Evolutionary conservation across 495 filamentous ascomycete species (phyloP).

Genomic region (Copromyces sp.): DNA sequence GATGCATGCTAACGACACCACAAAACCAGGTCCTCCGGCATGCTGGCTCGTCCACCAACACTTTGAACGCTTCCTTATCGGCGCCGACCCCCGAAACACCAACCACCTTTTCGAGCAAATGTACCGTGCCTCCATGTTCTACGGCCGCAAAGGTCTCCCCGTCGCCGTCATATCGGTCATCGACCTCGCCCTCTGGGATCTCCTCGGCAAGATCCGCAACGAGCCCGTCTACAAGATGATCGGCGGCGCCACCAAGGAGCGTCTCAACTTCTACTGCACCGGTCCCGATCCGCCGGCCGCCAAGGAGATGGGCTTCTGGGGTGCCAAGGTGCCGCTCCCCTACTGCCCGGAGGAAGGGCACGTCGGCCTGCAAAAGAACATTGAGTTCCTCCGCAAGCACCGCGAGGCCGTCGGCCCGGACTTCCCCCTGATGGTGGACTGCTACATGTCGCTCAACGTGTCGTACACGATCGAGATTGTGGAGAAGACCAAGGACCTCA

Average conservation of each 20-base stretch:
- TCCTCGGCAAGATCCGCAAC: constrained; percentile 77
- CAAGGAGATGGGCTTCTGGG: constrained; percentile 75
- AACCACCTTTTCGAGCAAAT: constrained; percentile 89
- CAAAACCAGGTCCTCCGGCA: constrained; percentile 55
- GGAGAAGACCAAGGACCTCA: constrained; percentile 64
- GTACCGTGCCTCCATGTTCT: constrained; percentile 93
- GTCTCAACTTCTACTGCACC: constrained; percentile 88
- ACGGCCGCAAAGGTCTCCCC: constrained; percentile 82
- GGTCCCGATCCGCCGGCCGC: constrained; percentile 72
- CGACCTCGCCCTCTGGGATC: constrained; percentile 85
- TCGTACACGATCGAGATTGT: constrained; percentile 85
- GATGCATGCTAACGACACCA: not conserved
- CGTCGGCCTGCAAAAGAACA: constrained; percentile 72
- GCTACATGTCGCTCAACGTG: constrained; percentile 92
- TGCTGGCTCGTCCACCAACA: constrained; percentile 90
- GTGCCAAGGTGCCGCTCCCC: constrained; percentile 79
- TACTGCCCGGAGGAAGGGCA: constrained; percentile 80
- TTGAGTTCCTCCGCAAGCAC: constrained; percentile 77
- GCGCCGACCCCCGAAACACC: constrained; percentile 77
- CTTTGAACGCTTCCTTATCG: constrained; percentile 82
- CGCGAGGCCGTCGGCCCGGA: constrained; percentile 76
- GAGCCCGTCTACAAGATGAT: constrained; percentile 94
- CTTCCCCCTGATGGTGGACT: constrained; percentile 89
- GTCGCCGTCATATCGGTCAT: constrained; percentile 89
- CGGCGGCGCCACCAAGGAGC: constrained; percentile 69